Conservation (phyloP, 2,329 filamentous ascomycete species). For the Aspergillus alliaceus region DNA sequence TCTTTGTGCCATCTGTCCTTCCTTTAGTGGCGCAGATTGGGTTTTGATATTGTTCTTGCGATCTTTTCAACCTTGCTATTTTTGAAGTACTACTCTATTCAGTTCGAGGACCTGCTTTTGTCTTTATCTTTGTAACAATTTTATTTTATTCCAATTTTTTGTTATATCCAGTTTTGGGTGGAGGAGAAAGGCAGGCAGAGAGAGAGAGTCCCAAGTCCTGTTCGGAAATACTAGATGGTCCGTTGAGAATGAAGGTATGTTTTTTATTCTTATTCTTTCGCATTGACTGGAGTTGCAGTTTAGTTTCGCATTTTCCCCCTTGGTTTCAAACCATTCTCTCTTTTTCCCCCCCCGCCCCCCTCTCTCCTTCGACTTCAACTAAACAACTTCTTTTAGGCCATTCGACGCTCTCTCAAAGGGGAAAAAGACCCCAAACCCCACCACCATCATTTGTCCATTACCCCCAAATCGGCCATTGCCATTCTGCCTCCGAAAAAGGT, state of each 20-base stretch:
- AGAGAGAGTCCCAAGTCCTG: too few relatives aligned
- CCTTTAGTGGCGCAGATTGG: conserved; percentile 5
- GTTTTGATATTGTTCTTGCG: background rate
- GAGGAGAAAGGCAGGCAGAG: too few relatives aligned
- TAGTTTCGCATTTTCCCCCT: background rate
- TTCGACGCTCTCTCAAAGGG: conserved; percentile 86
- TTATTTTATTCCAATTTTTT: background rate
- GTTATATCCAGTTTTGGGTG: background rate
- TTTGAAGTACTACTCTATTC: too few relatives aligned
- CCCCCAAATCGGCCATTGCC: conserved; percentile 80
- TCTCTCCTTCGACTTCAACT: conserved; percentile 17
- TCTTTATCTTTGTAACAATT: background rate
- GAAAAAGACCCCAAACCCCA: conserved; percentile 68
- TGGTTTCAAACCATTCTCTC: background rate
- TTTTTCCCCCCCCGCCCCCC: conserved; percentile 9
- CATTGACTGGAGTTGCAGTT: background rate
- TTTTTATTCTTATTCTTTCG: too few relatives aligned
- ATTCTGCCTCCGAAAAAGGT: conserved; percentile 95
- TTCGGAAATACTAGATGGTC: conserved; percentile 6
- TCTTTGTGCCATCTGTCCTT: conserved; percentile 9
- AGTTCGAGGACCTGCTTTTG: background rate
- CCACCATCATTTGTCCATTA: conserved; percentile 62
- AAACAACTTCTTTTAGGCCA: conserved; percentile 54
- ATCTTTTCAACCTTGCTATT: too few relatives aligned
- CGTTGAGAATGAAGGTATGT: conserved; percentile 25